Evolutionary conservation across 768 basidiomycete genomes (phyloP).

Genomic region (Pisolithus orientalis): DNA sequence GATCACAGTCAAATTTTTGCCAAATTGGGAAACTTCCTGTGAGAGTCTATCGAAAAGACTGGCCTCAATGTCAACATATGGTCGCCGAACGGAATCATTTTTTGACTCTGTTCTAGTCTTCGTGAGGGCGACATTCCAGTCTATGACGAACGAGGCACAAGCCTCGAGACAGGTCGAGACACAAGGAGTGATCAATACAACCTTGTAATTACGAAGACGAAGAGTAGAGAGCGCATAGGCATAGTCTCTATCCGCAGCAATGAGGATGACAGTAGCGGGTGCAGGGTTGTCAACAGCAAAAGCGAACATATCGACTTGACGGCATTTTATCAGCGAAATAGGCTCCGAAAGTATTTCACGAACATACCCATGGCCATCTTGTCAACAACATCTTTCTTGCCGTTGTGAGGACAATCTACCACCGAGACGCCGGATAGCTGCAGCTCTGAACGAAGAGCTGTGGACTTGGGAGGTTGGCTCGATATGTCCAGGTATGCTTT

Average conservation of each 20-base stretch:
- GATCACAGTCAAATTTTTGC: constrained; percentile 8
- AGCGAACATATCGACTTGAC: constrained; percentile 58
- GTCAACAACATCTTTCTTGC: constrained; percentile 35
- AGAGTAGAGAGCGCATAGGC: constrained; percentile 55
- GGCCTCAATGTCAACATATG: constrained; percentile 20
- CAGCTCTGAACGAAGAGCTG: constrained; percentile 33
- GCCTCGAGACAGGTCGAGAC: constrained; percentile 42
- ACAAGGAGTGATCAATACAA: constrained; percentile 41
- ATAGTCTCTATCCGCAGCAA: constrained; percentile 64
- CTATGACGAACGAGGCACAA: constrained; percentile 48
- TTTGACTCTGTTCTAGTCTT: constrained; percentile 19
- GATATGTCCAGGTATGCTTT: constrained; percentile 49
- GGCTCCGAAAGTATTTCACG: no score
- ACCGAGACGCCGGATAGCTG: constrained; percentile 41
- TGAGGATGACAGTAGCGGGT: constrained; percentile 51
- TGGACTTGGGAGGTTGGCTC: constrained; percentile 30
- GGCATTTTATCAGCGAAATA: no score
- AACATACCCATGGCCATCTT: constrained; percentile 41
- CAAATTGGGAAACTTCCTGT: constrained; percentile 15
- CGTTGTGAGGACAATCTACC: constrained; percentile 29
- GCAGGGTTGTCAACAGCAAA: constrained; percentile 55
- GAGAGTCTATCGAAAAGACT: constrained; percentile 13
- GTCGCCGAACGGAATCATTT: constrained; percentile 17
- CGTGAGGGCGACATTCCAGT: constrained; percentile 42
- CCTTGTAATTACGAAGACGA: constrained; percentile 45